Percentiles rank a stretch among this genome's conserved stretches.
Evolutionary conservation across 2,329 filamentous ascomycete species (phyloP).

Genomic region (Parastagonospora avenae): DNA sequence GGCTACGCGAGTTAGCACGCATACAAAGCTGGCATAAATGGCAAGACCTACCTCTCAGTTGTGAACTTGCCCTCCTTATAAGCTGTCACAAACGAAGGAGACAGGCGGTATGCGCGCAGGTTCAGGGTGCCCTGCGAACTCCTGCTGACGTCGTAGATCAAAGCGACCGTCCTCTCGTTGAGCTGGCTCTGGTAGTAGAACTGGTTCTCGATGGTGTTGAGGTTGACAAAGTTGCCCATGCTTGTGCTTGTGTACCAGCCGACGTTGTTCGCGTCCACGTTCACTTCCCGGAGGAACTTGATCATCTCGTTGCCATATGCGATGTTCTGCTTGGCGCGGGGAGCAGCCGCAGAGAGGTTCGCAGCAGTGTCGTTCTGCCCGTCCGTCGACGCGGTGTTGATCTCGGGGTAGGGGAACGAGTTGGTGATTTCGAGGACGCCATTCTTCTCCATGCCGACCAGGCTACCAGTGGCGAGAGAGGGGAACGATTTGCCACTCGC

Average conservation of each 20-base stretch:
- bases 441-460: slow-evolving; percentile 91
- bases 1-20: slow-evolving; percentile 57
- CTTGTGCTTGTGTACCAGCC: slow-evolving; percentile 99
- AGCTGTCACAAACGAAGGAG: slow-evolving; percentile 82
- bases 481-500: slow-evolving; percentile 89
- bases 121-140: slow-evolving; percentile 91
- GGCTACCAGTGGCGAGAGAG: slow-evolving; percentile 83
- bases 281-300: slow-evolving; percentile 93
- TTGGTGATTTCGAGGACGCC: slow-evolving; percentile 89
- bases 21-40: not conserved
- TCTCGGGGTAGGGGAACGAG: slow-evolving; percentile 87
- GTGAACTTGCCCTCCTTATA: slow-evolving; percentile 99
- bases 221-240: slow-evolving; percentile 97
- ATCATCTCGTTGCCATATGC: slow-evolving; percentile 97
- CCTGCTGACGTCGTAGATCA: slow-evolving; percentile 94
- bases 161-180: slow-evolving; percentile 83
- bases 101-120: slow-evolving; percentile 88
- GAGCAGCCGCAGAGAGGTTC: slow-evolving; percentile 81
- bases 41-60: slow-evolving; percentile 76
- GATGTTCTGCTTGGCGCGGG: slow-evolving; percentile 87
- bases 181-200: slow-evolving; percentile 92
- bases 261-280: slow-evolving; percentile 96
- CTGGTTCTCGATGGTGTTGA: slow-evolving; percentile 96
- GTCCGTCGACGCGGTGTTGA: slow-evolving; percentile 68
- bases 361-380: slow-evolving; percentile 40